Base-by-base conservation (phyloP, 2,329 filamentous ascomycete species). In the Bipolaris bicolor region DNA sequence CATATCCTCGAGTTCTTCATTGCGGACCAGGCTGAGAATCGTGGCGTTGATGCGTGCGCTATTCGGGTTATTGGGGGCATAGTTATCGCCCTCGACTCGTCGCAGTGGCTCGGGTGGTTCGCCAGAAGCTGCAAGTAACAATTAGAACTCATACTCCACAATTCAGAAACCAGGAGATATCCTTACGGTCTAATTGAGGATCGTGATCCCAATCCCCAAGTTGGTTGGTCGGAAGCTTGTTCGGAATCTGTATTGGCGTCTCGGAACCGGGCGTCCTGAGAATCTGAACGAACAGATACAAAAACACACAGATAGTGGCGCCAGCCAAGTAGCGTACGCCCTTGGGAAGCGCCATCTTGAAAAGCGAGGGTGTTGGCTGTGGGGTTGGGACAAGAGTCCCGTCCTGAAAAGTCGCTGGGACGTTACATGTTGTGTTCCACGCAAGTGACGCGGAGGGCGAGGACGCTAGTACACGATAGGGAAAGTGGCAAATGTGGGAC, bases 41-140 rank as follows among this genome's bases (percentile, higher is more conserved):
- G 95, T 98, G 57, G 95, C 95, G 76, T 96, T 95, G 77, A 97
- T 95, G 72, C 95, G 91, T 65, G 89, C 88, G 50, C 89, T 90
- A 61, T 92, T 86, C 49, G 85, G 81, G 70, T 89, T 88, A 71
- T 92, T 86, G 50, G 90, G 87, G 50, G 86, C 86, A 77, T 98
- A 98, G 70, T 89, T 89, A 65, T 90, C 82, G 52, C 88, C 88
- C 33, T 76, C 64, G 29, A 89, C 86, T 76, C 91, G 87, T 71
- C 85, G 87, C 65, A 98, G 81, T 13, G 85, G 81, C 50, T 91
- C 93, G 62, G 89, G 85, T 20, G 94, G 94, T 77, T 98, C 94
- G 62, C 87, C 88, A 33, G 91, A 95, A 43, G 86, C 93, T 97
- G 70, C 57, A 60, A 6, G 49, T 49, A 16, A 22, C 26, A 36